A percentile compares a stretch with the other conserved stretches of the same genome.
Evolutionary conservation across 768 basidiomycete genomes (phyloP).

Genomic region (Butyriboletus loyo): DNA sequence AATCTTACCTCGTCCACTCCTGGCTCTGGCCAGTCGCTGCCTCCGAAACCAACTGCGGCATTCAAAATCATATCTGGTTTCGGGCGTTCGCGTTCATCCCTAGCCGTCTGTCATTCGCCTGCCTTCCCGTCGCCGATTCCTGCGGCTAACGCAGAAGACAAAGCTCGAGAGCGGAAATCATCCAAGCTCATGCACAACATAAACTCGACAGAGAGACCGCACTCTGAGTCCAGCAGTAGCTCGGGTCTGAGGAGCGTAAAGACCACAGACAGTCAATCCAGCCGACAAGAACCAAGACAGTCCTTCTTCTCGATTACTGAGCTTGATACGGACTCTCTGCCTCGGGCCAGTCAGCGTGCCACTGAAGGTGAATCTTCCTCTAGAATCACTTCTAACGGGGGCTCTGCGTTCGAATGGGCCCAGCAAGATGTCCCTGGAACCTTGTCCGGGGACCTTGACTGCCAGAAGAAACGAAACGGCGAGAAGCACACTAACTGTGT

Average conservation of each 20-base stretch:
- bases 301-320: slow-evolving; percentile 35
- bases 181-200: slow-evolving; percentile 39
- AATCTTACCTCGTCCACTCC: slow-evolving; percentile 39
- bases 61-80: slow-evolving; percentile 66
- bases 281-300: slow-evolving; percentile 36
- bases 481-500: slow-evolving; percentile 27
- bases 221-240: slow-evolving; percentile 58
- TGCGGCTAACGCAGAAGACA: slow-evolving; percentile 21
- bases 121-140: slow-evolving; percentile 29
- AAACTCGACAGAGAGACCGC: slow-evolving; percentile 45
- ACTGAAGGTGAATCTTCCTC: slow-evolving; percentile 22
- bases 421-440: slow-evolving; percentile 10
- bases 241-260: slow-evolving; percentile 58
- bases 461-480: slow-evolving; percentile 28
- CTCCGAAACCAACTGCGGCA: slow-evolving; percentile 50
- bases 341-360: slow-evolving; percentile 9
- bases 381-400: slow-evolving; percentile 10
- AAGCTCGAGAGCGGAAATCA: slow-evolving; percentile 27
- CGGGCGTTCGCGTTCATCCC: slow-evolving; percentile 60
- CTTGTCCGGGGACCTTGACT: slow-evolving; percentile 13
- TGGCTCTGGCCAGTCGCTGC: slow-evolving; percentile 15
- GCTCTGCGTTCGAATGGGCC: slow-evolving; percentile 5
- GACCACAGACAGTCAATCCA: slow-evolving; percentile 47
- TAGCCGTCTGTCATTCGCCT: slow-evolving; percentile 40
- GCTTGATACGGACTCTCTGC: slow-evolving; percentile 24